A percentile compares a stretch with the other conserved stretches of the same genome.
These are phyloP conservation scores for Ascochyta clinopodiicola DNA, from an alignment of 2,329 filamentous ascomycete genomes.

Conservation along the genomic window DNA sequence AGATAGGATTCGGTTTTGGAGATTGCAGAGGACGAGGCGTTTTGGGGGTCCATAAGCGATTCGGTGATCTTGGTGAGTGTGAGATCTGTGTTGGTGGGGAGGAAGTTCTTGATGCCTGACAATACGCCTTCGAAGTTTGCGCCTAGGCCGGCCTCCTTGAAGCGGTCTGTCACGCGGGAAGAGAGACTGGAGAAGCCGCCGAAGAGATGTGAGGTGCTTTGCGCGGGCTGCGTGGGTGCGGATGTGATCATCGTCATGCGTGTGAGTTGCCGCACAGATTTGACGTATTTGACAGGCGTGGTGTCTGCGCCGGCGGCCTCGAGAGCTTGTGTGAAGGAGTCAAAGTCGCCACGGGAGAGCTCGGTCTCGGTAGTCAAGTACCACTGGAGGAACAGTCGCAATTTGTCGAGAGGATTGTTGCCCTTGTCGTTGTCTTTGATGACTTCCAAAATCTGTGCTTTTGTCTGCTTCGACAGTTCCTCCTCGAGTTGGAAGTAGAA, in stretches of 20 bases:
- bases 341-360: slow-evolving; percentile 79
- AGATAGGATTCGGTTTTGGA: slow-evolving; percentile 96
- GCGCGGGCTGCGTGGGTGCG: slow-evolving; percentile 69
- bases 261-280: slow-evolving; percentile 83
- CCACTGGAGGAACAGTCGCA: slow-evolving; percentile 96
- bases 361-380: slow-evolving; percentile 86
- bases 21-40: slow-evolving; percentile 88
- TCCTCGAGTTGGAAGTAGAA: slow-evolving; percentile 97
- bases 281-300: slow-evolving; percentile 81
- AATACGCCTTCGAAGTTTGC: slow-evolving; percentile 94
- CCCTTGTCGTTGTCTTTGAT: slow-evolving; percentile 84
- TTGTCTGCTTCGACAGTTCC: slow-evolving; percentile 87
- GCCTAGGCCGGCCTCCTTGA: slow-evolving; percentile 87
- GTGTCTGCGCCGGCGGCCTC: slow-evolving; percentile 77
- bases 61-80: slow-evolving; percentile 98
- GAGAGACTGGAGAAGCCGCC: slow-evolving; percentile 92
- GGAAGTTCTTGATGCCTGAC: slow-evolving; percentile 95
- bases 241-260: slow-evolving; percentile 98
- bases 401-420: slow-evolving; percentile 83
- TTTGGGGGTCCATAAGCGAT: slow-evolving; percentile 93
- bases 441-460: slow-evolving; percentile 84
- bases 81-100: slow-evolving; percentile 94
- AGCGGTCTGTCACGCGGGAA: slow-evolving; percentile 87
- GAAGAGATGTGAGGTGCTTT: slow-evolving; percentile 80
- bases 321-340: slow-evolving; percentile 84